Conservation (phyloP, 179 eudicot genomes). For the Pouteria campechiana region DNA sequence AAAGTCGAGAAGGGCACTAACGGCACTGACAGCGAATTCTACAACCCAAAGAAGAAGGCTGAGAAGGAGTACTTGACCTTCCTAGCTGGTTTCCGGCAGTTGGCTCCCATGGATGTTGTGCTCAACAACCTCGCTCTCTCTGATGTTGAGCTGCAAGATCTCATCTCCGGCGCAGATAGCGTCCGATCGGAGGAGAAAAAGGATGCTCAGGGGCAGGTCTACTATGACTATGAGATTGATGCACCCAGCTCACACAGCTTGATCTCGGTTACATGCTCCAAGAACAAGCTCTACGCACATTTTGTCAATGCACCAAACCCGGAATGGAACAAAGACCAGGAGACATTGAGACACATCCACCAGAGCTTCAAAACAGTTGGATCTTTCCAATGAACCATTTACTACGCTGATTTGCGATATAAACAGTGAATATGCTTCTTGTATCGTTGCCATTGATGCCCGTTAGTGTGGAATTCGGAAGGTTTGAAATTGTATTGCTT, state of each 20-base stretch:
- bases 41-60: slow-evolving; percentile 65
- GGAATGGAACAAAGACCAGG: slow-evolving; percentile 75
- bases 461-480: no score
- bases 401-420: no score
- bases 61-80: slow-evolving; percentile 73
- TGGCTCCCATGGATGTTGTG: slow-evolving; percentile 62
- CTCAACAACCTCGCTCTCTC: slow-evolving; percentile 69
- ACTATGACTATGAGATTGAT: slow-evolving; percentile 71
- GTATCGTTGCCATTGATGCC: no score
- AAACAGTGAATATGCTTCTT: no score
- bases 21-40: slow-evolving; percentile 85
- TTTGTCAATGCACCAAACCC: slow-evolving; percentile 74
- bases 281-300: slow-evolving; percentile 79
- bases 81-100: slow-evolving; percentile 44
- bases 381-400: no score
- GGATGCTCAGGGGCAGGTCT: slow-evolving; percentile 68
- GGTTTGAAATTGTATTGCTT: no score
- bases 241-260: slow-evolving; percentile 55
- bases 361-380: slow-evolving; percentile 61
- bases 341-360: slow-evolving; percentile 63
- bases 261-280: slow-evolving; percentile 74
- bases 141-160: slow-evolving; percentile 62
- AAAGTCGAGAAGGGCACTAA: slow-evolving; percentile 88
- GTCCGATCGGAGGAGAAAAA: slow-evolving; percentile 47
- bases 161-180: slow-evolving; percentile 49